phyloP scores from a whole-genome alignment of 2,329 filamentous ascomycete species.

The Simplicillium sp. region DNA sequence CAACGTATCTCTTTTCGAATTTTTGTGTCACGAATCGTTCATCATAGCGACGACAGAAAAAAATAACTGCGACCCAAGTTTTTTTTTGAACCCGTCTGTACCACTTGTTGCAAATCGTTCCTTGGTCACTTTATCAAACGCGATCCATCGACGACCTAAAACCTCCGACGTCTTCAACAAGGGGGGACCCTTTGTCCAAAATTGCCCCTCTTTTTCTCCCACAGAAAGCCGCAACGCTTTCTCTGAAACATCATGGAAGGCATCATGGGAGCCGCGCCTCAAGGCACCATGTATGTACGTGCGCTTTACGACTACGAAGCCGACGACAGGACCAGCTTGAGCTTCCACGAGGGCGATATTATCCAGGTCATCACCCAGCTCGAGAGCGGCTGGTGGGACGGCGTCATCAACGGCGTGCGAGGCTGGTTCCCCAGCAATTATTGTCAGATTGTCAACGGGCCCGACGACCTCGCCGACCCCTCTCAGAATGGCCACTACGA shows the following conservation, averaged over 20 bases:
- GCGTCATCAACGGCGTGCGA: slow-evolving; percentile 89
- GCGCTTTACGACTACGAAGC: slow-evolving; percentile 97
- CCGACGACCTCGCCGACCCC: slow-evolving; percentile 61
- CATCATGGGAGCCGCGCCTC: slow-evolving; percentile 47
- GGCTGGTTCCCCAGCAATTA: slow-evolving; percentile 99
- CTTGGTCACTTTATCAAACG: too few species aligned
- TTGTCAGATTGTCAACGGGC: slow-evolving; percentile 73
- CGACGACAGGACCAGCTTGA: slow-evolving; percentile 92
- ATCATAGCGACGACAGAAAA: too few species aligned
- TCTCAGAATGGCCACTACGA: slow-evolving; percentile 44
- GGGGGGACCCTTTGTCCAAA: too few species aligned
- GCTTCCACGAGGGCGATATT: slow-evolving; percentile 92
- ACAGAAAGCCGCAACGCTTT: too few species aligned
- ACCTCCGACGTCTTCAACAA: too few species aligned
- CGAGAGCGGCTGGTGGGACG: slow-evolving; percentile 99
- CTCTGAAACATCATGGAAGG: slow-evolving; percentile 43
- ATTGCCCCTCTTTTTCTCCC: too few species aligned
- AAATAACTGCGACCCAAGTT: too few species aligned
- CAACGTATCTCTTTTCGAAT: too few species aligned
- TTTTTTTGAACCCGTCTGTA: too few species aligned
- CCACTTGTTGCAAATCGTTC: too few species aligned
- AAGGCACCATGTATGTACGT: slow-evolving; percentile 77
- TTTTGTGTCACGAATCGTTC: too few species aligned
- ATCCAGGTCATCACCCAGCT: slow-evolving; percentile 98
- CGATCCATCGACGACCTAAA: too few species aligned